Evolutionary conservation across 2,329 filamentous ascomycete genomes (phyloP), one percentile per base, ranked within the genome.

Genomic region (Dactylonectria estremocensis): DNA sequence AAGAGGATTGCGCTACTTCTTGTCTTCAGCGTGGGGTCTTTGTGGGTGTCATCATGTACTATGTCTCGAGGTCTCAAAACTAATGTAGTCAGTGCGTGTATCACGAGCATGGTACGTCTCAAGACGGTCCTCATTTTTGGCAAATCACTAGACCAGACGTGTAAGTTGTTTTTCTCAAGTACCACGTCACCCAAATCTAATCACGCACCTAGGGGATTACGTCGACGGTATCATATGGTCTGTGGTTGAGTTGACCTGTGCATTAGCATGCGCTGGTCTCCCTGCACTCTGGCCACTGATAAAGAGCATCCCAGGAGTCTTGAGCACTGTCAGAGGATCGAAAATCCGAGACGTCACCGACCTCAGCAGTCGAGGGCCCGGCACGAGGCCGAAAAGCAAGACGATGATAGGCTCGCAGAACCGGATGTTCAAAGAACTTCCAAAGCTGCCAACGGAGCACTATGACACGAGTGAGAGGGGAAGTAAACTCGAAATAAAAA

Each of bases 41-140:
- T 43, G 40, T 43, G n/a, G 14, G 40, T 43, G 6, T n/a, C 40
- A 2, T 14, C 35, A 11, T 37, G 3, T 14, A 7, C 40, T 2
- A n/a, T 43, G 16, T 9, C 52, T 46, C 33, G 46, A 54, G 24
- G 35, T 22, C 40, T 18, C 10, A 48, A 1, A 22, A 49, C 22
- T 62, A 16, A 43, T 62, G 48, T 35, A 55, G 48, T 43, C n/a
- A 55, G 59, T 28, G 49, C 49, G 13, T 62, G 59, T n/a, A 40
- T 61, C 9, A 62, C 59, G 5, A 62, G 59, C 40, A 62, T 62
- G 50, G 37, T 62, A 40, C 49, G 59, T 5, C 31, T 62, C 22
- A 62, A 53, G 14, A 55, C 46, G 22, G 18, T 55, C 13, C 10
- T 62, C 18, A 37, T 20, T 35, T 62, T 62, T 28, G 37, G n/a